Conservation (phyloP, 768 basidiomycete species). For the Omphalotus guepiniiformis region DNA sequence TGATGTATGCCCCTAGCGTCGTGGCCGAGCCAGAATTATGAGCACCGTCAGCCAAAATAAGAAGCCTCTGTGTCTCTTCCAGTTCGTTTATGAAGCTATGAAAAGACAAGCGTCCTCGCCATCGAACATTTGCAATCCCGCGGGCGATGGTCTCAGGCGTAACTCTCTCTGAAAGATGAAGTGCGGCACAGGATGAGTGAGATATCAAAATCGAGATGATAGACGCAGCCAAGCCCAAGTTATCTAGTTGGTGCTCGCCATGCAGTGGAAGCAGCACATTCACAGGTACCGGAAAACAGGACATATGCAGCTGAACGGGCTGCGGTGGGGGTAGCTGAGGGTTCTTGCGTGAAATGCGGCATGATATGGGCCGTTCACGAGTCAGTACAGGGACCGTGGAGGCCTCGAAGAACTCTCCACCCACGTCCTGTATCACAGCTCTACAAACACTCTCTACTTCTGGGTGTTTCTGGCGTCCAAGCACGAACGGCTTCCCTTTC, state of each 20-base stretch:
- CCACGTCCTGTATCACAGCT: conserved; percentile 35
- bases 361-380: not conserved
- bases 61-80: conserved; percentile 12
- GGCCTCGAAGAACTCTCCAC: conserved; percentile 38
- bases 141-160: conserved; percentile 41
- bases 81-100: conserved; percentile 30
- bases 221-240: conserved; percentile 66
- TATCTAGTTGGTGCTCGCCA: conserved; percentile 83
- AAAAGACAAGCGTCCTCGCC: conserved; percentile 86
- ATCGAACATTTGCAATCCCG: conserved; percentile 60
- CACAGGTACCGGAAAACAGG: conserved; percentile 42
- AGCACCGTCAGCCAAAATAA: conserved; percentile 86
- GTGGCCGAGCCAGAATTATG: conserved; percentile 82
- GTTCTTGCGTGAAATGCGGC: not conserved
- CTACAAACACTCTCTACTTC: conserved; percentile 44
- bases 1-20: conserved; percentile 64
- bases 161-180: conserved; percentile 30
- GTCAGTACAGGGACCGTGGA: conserved; percentile 29
- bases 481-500: conserved; percentile 52
- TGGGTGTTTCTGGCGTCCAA: conserved; percentile 58
- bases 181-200: conserved; percentile 27
- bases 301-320: conserved; percentile 37
- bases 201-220: conserved; percentile 55
- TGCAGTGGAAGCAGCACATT: conserved; percentile 56
- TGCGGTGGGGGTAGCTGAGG: conserved; percentile 34